These are phyloP conservation scores for Pseudocercospora fijiensis DNA, from an alignment of 2,329 filamentous ascomycete species.

Conservation along the genomic window DNA sequence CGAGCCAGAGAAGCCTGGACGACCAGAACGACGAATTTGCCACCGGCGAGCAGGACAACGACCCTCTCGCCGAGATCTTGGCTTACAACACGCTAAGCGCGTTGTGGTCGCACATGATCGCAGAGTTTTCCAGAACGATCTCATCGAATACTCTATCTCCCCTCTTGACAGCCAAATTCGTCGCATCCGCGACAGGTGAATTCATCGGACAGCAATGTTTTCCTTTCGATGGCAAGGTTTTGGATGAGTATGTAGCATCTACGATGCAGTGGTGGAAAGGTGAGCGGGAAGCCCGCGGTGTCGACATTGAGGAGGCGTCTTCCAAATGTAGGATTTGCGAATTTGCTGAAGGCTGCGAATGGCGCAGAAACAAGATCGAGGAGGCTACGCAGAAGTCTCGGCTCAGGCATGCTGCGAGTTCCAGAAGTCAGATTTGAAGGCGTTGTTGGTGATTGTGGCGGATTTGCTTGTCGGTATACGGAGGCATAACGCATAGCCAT, in stretches of 20 bases:
- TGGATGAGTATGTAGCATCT: constrained; percentile 65
- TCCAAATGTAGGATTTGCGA: constrained; percentile 79
- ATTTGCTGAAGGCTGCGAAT: constrained; percentile 74
- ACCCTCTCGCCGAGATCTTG: constrained; percentile 54
- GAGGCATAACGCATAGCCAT: background rate
- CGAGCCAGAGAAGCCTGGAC: background rate
- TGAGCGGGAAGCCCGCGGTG: constrained; percentile 68
- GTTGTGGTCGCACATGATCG: constrained; percentile 64
- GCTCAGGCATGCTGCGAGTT: background rate
- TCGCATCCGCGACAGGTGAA: constrained; percentile 47
- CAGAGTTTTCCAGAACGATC: constrained; percentile 53
- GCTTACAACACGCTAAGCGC: constrained; percentile 59
- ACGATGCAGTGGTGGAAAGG: constrained; percentile 90
- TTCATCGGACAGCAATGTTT: constrained; percentile 62
- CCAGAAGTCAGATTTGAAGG: background rate
- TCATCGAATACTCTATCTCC: constrained; percentile 46
- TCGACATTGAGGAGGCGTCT: constrained; percentile 79
- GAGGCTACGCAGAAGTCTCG: constrained; percentile 47
- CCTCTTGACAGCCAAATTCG: constrained; percentile 59
- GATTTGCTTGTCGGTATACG: background rate
- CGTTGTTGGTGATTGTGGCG: background rate
- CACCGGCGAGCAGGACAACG: constrained; percentile 27
- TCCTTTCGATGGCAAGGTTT: constrained; percentile 61
- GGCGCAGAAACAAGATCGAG: constrained; percentile 69
- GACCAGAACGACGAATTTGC: constrained; percentile 43